A percentile compares a stretch with the other conserved stretches of the same genome.
phyloP scores from a whole-genome alignment of 805 yeast genomes.

The Zygoascus bituminiphila region DNA sequence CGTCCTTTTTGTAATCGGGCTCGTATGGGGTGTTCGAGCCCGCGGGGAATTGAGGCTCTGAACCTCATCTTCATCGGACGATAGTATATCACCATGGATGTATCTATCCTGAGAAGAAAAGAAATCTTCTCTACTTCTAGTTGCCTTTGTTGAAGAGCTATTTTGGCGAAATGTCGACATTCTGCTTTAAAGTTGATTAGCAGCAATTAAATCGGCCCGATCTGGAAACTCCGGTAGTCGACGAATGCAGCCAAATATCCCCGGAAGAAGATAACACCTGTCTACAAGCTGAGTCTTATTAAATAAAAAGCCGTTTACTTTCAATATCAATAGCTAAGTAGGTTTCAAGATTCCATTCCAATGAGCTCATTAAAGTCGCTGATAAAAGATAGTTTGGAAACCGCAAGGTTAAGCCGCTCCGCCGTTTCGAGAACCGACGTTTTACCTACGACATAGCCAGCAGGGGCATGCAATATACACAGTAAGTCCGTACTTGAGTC shows the following conservation, averaged over 20 bases:
- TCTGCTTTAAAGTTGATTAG: no score
- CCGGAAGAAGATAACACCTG: no score
- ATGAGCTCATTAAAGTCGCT: neutral
- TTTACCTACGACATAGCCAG: constrained; percentile 2
- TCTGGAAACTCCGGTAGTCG: no score
- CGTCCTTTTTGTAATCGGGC: neutral
- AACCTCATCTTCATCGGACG: neutral
- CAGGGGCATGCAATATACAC: neutral
- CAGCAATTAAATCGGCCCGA: no score
- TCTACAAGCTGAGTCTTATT: no score
- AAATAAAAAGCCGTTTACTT: no score
- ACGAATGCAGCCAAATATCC: no score
- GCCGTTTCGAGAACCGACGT: neutral
- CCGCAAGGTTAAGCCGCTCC: neutral
- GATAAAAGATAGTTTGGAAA: neutral
- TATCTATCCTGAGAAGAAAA: constrained; percentile 5
- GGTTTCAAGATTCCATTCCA: no score
- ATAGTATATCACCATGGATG: neutral
- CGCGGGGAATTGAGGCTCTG: neutral
- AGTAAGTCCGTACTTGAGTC: constrained; percentile 56
- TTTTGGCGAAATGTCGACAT: no score
- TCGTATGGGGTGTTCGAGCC: neutral
- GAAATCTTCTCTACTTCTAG: constrained; percentile 2
- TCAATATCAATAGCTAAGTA: no score
- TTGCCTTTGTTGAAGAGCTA: no score